These are phyloP conservation scores for Pulveroboletus sp. DNA, from an alignment of 768 basidiomycete species.

Conservation along the genomic window DNA sequence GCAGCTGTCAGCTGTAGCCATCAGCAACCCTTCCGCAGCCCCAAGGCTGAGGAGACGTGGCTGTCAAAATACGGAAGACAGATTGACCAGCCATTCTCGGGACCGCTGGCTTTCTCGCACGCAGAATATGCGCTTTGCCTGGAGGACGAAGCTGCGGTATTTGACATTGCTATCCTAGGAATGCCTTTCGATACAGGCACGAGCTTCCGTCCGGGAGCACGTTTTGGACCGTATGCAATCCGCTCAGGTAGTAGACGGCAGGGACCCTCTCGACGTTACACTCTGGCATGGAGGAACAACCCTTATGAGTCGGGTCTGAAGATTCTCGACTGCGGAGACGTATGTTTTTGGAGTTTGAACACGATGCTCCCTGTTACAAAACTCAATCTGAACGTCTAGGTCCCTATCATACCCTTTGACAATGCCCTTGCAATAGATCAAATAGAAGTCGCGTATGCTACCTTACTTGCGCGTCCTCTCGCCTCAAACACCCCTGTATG, in stretches of 20 bases:
- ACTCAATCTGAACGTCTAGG: constrained; percentile 33
- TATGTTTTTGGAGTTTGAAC: constrained; percentile 23
- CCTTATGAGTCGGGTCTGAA: constrained; percentile 56
- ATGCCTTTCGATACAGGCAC: constrained; percentile 76
- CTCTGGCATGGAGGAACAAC: constrained; percentile 65
- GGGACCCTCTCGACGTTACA: constrained; percentile 55
- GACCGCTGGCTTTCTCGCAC: constrained; percentile 80
- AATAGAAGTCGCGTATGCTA: constrained; percentile 81
- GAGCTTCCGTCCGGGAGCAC: constrained; percentile 56
- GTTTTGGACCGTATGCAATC: constrained; percentile 85
- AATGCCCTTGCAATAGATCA: constrained; percentile 80
- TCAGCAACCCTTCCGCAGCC: constrained; percentile 14
- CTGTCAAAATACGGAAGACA: constrained; percentile 70
- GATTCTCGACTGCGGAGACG: constrained; percentile 83
- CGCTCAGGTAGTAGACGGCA: constrained; percentile 74
- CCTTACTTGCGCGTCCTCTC: constrained; percentile 58
- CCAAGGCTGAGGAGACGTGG: constrained; percentile 36
- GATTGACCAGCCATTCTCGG: constrained; percentile 70
- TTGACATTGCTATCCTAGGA: constrained; percentile 71
- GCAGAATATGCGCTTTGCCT: constrained; percentile 49
- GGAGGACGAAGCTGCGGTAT: constrained; percentile 17
- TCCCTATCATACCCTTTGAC: constrained; percentile 77
- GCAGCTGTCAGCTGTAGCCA: not conserved
- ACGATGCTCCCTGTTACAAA: not conserved
- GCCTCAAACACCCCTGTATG: constrained; percentile 21